Base-by-base conservation (phyloP, 495 filamentous ascomycete genomes). In the Chaetomium fimeti region DNA sequence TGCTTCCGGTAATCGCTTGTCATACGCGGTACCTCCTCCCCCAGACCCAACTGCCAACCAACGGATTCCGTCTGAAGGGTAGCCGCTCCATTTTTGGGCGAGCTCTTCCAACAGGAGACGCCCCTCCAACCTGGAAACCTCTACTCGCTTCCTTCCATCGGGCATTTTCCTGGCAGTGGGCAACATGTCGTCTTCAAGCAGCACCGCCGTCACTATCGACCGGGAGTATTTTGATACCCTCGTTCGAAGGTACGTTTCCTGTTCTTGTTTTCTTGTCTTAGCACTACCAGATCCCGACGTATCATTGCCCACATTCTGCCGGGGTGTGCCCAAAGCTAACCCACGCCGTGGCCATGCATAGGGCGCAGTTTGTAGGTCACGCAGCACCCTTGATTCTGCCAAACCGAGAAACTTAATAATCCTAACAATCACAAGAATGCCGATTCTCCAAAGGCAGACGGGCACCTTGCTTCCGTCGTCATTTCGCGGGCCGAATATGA, bases 171-270 rank as follows among this genome's bases (percentile, higher is more conserved):
- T 65, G 27, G 32, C 48, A 27, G 32, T 51, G n/a, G 58, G 29
- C 63, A 74, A 60, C n/a, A 71, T 69, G 69, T 60, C 63, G 49
- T 62, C 63, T 38, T 69, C 66, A 3, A 43, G 15, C 60, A 67
- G 65, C 63, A 62, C 68, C 16, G 78, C 78, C 66, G 78, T 86
- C 36, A 84, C 82, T 16, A 74, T 84, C 57, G 80, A 82, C 53
- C 81, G 79, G 59, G 74, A 68, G 11, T 82, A 85, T 72, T 82
- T 83, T 57, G 79, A 85, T 65, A 78, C 78, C 55, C 71, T 85
- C 47, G 57, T 85, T 20, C 79, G 81, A 65, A 80, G 81, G 84
- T 82, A 67, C 70, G 12, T 32, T 29, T 56, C 16, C 20, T 29
- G 25, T 9, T 56, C 16, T 24, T 29, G 25, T 9, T 40, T 45